These are phyloP conservation scores for Rhizophora mangle DNA, from an alignment of 345 rosid genomes.

Conservation along the genomic window DNA sequence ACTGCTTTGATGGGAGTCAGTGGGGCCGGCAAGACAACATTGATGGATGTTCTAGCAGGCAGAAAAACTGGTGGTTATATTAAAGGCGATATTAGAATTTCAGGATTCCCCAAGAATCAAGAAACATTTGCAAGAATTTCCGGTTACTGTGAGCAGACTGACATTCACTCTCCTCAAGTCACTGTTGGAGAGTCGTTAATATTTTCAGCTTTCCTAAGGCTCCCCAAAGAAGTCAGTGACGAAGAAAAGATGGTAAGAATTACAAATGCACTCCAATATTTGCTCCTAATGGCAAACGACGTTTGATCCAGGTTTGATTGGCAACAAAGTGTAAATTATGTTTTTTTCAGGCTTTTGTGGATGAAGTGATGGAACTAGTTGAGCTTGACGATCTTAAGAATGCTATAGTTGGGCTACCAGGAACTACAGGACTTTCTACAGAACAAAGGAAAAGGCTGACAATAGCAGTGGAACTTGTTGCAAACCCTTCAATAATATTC, in stretches of 20 bases:
- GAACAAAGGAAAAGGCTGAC: constrained; percentile 55
- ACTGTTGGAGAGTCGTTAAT: constrained; percentile 78
- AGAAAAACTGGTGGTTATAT: constrained; percentile 87
- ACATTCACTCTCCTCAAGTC: constrained; percentile 90
- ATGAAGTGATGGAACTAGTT: constrained; percentile 49
- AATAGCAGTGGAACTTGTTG: constrained; percentile 58
- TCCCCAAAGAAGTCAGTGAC: constrained; percentile 65
- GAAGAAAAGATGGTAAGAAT: constrained; percentile 65
- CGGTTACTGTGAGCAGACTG: constrained; percentile 85
- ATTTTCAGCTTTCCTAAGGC: constrained; percentile 82
- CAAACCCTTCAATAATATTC: constrained; percentile 59
- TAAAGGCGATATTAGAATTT: constrained; percentile 80
- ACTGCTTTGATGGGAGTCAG: constrained; percentile 96
- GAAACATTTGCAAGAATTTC: constrained; percentile 93
- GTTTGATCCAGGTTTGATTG: neutral
- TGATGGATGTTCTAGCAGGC: constrained; percentile 97
- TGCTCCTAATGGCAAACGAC: neutral
- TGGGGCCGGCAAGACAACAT: constrained; percentile 98
- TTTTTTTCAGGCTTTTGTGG: constrained; percentile 44
- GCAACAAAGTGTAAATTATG: neutral
- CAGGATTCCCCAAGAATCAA: constrained; percentile 79
- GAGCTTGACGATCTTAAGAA: constrained; percentile 39
- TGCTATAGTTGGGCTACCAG: constrained; percentile 52
- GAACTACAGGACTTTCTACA: constrained; percentile 45
- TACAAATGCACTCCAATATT: neutral